phyloP scores from a whole-genome alignment of 2,329 filamentous ascomycete species.

The Rutstroemia sp. region DNA sequence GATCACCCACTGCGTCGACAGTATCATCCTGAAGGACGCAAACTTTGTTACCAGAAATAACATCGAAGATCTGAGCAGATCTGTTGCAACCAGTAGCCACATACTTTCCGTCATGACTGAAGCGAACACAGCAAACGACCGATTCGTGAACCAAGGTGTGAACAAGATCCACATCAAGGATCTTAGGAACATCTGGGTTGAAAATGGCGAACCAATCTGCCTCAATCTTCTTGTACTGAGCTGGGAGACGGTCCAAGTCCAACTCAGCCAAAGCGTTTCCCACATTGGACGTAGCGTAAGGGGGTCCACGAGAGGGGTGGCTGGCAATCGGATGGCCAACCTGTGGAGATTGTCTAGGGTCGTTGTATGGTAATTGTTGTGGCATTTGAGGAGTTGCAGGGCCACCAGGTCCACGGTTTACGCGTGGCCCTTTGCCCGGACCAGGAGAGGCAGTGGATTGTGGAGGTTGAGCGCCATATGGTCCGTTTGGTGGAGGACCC shows the following conservation, averaged over 20 bases:
- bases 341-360: constrained; percentile 75
- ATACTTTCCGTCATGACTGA: constrained; percentile 91
- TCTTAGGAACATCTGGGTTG: constrained; percentile 83
- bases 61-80: constrained; percentile 99
- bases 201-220: constrained; percentile 96
- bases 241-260: constrained; percentile 76
- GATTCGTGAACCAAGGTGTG: constrained; percentile 92
- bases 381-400: constrained; percentile 91
- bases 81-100: constrained; percentile 96
- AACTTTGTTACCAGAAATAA: constrained; percentile 77
- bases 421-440: constrained; percentile 59
- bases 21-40: constrained; percentile 85
- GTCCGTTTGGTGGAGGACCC: constrained; percentile 49
- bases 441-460: constrained; percentile 83
- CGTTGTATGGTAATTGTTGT: constrained; percentile 78
- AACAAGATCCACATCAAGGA: constrained; percentile 87
- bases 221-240: constrained; percentile 81
- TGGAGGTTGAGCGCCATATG: constrained; percentile 73
- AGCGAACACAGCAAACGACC: constrained; percentile 95
- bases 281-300: constrained; percentile 38
- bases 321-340: constrained; percentile 77
- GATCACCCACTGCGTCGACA: constrained; percentile 79
- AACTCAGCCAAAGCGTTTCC: constrained; percentile 76
- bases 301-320: constrained; percentile 35
- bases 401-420: constrained; percentile 58